Evolutionary conservation across 495 filamentous ascomycete genomes (phyloP), one percentile per base, ranked within the genome.

Genomic region (Daldinia concentrica): DNA sequence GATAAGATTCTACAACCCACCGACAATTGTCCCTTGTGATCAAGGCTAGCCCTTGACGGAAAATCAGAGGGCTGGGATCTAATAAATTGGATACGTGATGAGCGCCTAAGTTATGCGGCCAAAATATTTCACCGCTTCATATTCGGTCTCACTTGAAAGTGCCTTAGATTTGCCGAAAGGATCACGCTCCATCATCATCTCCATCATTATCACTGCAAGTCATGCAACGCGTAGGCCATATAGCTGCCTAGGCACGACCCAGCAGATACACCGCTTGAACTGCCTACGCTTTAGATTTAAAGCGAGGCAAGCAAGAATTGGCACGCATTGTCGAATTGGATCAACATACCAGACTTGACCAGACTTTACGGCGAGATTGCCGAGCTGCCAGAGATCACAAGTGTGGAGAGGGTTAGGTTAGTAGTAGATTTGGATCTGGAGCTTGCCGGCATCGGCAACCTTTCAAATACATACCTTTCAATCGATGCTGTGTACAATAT

Each of bases 361-460:
- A 55, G 26, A 57, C 15, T 62, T 22, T 52, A 55, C 66, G 34
- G 59, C 59, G 43, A 72, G 69, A 72, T 72, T 72, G 30, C 69
- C 69, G 69, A 72, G 37, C 64, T 64, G 26, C 52, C 64, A 68
- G 70, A 41, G 64, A 48, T 27, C 50, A 39, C n/a, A 32, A 30
- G 26, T 62, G 71, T 66, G 71, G 65, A 69, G 71, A 73, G 71
- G 71, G 71, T 73, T 73, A 73, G 71, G 71, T 73, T 73, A 68
- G 56, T 62, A 58, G 17, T 22, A 12, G 29, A 58, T 11, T 57
- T 29, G 15, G 22, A 34, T 36, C 70, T 64, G 37, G 48, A 32
- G 41, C 55, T 48, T 61, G 39, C 70, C 66, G 71, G 65, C 66
- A 69, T 69, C 66, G 71, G 71, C 66, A 58, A 34, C 60, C 26